Evolutionary conservation across 176 grass and related monocot genomes (phyloP).

Genomic region (Avena insularis): DNA sequence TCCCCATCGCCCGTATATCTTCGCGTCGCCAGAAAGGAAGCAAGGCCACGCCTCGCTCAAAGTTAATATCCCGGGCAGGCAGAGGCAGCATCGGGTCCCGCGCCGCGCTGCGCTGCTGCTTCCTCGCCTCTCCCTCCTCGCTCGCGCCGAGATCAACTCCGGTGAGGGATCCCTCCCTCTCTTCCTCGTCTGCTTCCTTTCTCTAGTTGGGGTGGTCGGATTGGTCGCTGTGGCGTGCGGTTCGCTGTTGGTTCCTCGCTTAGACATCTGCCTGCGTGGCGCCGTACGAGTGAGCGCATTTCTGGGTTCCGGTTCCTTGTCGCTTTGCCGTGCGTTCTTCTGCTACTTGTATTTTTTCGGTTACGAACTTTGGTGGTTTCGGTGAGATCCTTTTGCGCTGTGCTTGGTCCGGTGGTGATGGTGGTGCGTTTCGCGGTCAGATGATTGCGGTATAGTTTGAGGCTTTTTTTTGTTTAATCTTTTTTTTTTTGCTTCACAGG

Average conservation of each 20-base stretch:
- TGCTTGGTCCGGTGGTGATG: not conserved
- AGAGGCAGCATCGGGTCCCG: not conserved
- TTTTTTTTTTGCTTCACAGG: not conserved
- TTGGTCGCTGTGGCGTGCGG: not conserved
- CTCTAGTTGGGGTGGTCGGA: not conserved
- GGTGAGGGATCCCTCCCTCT: not conserved
- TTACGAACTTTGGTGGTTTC: not conserved
- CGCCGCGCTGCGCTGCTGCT: not conserved
- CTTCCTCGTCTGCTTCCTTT: not conserved
- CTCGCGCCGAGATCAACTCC: constrained; percentile 27
- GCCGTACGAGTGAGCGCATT: constrained; percentile 20
- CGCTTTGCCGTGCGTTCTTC: not conserved
- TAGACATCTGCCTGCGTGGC: not conserved
- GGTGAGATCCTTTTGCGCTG: not conserved
- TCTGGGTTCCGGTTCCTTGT: not conserved
- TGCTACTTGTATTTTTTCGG: not conserved
- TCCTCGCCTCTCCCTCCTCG: constrained; percentile 13
- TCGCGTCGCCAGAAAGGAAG: constrained; percentile 41
- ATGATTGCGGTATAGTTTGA: not conserved
- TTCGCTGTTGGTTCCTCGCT: too few species aligned
- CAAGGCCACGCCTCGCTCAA: constrained; percentile 22
- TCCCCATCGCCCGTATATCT: not conserved
- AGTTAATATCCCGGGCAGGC: constrained; percentile 22
- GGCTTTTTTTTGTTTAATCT: not conserved
- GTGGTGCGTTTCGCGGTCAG: constrained; percentile 20